Evolutionary conservation across 2,329 filamentous ascomycete genomes (phyloP), one percentile per base, ranked within the genome.

Genomic region (Tolypocladium sp.): DNA sequence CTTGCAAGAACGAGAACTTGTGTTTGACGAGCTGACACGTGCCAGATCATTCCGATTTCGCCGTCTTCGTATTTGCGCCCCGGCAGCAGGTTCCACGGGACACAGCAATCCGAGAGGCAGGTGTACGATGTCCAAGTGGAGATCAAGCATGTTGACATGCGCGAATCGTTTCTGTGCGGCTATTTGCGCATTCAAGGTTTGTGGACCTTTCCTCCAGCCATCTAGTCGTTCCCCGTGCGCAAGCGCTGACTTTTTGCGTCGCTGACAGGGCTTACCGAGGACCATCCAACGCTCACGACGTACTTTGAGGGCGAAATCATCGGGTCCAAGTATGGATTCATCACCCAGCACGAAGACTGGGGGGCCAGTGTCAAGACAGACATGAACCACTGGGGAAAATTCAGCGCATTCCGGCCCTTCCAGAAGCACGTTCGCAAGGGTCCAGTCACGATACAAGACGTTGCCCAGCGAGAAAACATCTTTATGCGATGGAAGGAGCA

Each of bases 401-500:
- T 99, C 72, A 83, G 85, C 2, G 89, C 92, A 10, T 97, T 95
- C 80, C 84, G 88, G 58, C 91, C 90, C 2, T 86, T 93, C 60
- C 74, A 77, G 52, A 85, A 84, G 67, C 77, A 80, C 60, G 81
- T 80, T 40, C 78, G 78, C 53, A 85, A 82, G 65, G 82, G 83
- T 20, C 72, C 84, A 27, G 73, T 80, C 35, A 65, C 70, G 78
- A 79, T 86, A 77, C 77, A 86, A 77, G 88, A 95, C 66, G 84
- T 88, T 65, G 83, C 85, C 55, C 89, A 95, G 70, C 82, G 86
- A 63, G 92, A 97, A 66, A 87, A 95, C 71, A 87, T 99, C 38
- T 99, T 97, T 70, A 99, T 99, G 94, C 86, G 94, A 61, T 99
- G 94, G 94, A 99, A 99, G 74, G 94, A 99, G 70, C 92, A 96